phyloP scores from a whole-genome alignment of 2,329 filamentous ascomycete species.

The Ophiostoma novo-ulmi region DNA sequence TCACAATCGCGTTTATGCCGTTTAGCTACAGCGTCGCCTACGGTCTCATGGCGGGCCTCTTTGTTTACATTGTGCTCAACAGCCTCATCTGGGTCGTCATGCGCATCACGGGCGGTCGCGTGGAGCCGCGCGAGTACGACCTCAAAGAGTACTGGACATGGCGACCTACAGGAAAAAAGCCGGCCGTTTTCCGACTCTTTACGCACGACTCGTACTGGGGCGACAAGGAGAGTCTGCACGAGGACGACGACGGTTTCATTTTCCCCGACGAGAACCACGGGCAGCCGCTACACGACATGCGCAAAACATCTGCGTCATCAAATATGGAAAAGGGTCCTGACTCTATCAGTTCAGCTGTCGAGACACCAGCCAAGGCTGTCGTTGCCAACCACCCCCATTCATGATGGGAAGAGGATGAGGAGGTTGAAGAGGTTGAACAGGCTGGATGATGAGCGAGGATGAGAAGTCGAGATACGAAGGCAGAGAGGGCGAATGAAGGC shows the following conservation, averaged over 20 bases:
- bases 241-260: conserved; percentile 22
- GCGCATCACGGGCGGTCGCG: conserved; percentile 39
- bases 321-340: conserved; percentile 17
- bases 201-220: conserved; percentile 31
- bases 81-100: conserved; percentile 44
- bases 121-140: conserved; percentile 49
- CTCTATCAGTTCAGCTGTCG: conserved; percentile 10
- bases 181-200: conserved; percentile 43
- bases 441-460: background rate
- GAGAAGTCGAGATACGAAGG: background rate
- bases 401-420: background rate
- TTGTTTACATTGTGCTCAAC: conserved; percentile 51
- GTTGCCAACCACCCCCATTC: conserved; percentile 20
- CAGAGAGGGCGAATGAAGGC: background rate
- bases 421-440: background rate
- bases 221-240: conserved; percentile 26
- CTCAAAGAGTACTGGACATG: conserved; percentile 54
- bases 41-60: conserved; percentile 62
- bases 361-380: conserved; percentile 18
- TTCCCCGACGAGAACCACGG: conserved; percentile 21
- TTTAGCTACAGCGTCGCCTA: conserved; percentile 77
- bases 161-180: conserved; percentile 45
- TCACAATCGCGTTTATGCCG: conserved; percentile 69
- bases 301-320: background rate
- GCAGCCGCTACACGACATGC: conserved; percentile 22